These are phyloP conservation scores for Rhamnella rubrinervis DNA, from an alignment of 331 rosid species.

Conservation along the genomic window DNA sequence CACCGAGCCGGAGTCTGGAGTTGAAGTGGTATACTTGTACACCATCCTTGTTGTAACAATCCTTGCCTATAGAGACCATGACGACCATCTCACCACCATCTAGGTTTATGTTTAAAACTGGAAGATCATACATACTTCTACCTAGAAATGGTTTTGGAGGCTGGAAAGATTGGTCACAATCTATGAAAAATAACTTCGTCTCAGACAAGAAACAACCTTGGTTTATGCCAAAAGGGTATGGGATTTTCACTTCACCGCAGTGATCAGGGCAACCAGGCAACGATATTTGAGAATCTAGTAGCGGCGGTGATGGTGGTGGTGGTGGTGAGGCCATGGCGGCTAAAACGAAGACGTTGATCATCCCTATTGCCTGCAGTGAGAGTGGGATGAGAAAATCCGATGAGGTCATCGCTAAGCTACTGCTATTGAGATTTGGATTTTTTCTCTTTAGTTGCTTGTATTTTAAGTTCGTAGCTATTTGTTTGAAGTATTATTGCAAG, in stretches of 20 bases:
- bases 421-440: too few species aligned
- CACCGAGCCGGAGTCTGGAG: not conserved
- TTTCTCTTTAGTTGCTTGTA: too few species aligned
- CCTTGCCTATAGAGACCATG: not conserved
- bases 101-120: not conserved
- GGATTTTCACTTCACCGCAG: conserved; percentile 15
- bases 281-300: not conserved
- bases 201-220: not conserved
- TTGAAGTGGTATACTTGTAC: not conserved
- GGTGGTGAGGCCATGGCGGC: not conserved
- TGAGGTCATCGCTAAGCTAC: too few species aligned
- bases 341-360: too few species aligned
- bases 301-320: too few species aligned
- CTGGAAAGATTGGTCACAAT: not conserved
- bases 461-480: too few species aligned
- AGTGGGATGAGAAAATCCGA: too few species aligned
- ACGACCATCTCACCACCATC: conserved; percentile 8
- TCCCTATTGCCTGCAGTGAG: too few species aligned
- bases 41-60: conserved; percentile 6
- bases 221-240: conserved; percentile 9
- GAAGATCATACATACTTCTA: not conserved
- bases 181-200: not conserved
- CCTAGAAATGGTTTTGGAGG: not conserved
- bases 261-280: conserved; percentile 6
- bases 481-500: too few species aligned